Evolutionary conservation across 1,139 yeast genomes (phyloP).

Genomic region (Saccharomycopsis hybrid): DNA sequence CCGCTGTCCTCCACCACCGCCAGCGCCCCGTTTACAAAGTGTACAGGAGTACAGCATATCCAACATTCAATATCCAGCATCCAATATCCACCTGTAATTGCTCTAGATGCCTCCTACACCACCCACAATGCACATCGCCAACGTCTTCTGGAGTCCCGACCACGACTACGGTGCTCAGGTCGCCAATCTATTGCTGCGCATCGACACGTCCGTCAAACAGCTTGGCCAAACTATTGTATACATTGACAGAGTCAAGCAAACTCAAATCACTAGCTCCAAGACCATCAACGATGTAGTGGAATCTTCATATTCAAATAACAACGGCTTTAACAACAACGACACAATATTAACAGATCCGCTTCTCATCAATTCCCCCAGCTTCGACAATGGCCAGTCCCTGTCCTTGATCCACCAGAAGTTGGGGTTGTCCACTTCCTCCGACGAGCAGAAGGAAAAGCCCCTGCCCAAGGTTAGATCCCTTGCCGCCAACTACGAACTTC

Average conservation of each 20-base stretch:
- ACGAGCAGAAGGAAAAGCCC: no score
- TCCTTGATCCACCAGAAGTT: slow-evolving; percentile 1
- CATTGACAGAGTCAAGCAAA: slow-evolving; percentile 7
- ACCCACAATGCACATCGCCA: slow-evolving; percentile 13
- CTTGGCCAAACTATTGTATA: slow-evolving; percentile 12
- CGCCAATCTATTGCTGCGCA: neutral
- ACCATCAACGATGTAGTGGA: slow-evolving; percentile 13
- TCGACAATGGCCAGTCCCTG: neutral
- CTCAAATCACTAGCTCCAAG: slow-evolving; percentile 1
- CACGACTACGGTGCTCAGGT: slow-evolving; percentile 13
- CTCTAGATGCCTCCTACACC: no score
- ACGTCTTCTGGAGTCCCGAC: slow-evolving; percentile 19
- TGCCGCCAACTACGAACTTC: slow-evolving; percentile 16
- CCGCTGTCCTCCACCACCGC: no score
- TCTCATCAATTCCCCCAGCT: slow-evolving; percentile 2
- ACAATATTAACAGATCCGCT: neutral
- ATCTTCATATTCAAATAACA: slow-evolving; percentile 10
- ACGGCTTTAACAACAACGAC: slow-evolving; percentile 14
- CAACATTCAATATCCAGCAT: no score
- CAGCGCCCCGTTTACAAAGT: no score
- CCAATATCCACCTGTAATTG: no score
- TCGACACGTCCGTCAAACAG: slow-evolving; percentile 15
- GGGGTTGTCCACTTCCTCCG: neutral
- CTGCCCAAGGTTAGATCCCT: slow-evolving; percentile 12
- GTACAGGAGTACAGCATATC: no score